phyloP scores from a whole-genome alignment of 805 yeast species.

The Yarrowia deformans region DNA sequence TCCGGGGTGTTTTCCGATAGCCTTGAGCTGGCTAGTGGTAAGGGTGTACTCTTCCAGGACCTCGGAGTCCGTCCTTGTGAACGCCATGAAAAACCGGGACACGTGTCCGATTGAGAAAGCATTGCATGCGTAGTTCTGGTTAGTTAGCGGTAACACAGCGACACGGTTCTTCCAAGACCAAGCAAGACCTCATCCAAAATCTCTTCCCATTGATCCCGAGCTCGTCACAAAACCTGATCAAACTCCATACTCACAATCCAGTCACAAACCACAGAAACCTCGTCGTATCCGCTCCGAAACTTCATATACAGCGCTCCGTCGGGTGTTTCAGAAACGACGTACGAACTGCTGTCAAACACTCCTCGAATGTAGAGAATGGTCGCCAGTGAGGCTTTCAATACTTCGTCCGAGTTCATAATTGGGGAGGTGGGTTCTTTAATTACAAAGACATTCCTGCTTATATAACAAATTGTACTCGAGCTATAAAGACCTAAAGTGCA shows the following conservation, averaged over 20 bases:
- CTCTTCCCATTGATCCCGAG: too few relatives aligned
- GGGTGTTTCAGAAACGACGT: background rate
- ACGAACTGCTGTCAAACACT: background rate
- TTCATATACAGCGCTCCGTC: conserved; percentile 16
- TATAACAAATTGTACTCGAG: too few relatives aligned
- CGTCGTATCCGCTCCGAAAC: background rate
- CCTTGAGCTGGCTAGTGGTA: background rate
- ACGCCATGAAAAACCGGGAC: conserved; percentile 6
- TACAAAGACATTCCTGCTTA: too few relatives aligned
- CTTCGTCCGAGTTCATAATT: conserved; percentile 18
- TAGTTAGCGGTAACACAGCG: background rate
- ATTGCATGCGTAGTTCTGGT: conserved; percentile 29
- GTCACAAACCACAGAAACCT: background rate
- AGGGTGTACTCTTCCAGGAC: conserved; percentile 21
- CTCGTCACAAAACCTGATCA: too few relatives aligned
- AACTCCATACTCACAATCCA: conserved; percentile 27
- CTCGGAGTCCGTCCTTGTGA: background rate
- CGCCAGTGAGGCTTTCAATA: conserved; percentile 4
- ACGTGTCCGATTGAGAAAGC: conserved; percentile 3
- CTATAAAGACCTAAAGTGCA: background rate
- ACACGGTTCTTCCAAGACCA: too few relatives aligned
- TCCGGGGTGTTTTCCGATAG: conserved; percentile 10
- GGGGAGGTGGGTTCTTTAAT: too few relatives aligned
- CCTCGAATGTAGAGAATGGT: conserved; percentile 33
- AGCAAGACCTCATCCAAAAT: too few relatives aligned